Evolutionary conservation across 208 protist genomes (phyloP), one percentile per base, ranked within the genome.

Genomic region (Herpetomonas samuelpessoai): DNA sequence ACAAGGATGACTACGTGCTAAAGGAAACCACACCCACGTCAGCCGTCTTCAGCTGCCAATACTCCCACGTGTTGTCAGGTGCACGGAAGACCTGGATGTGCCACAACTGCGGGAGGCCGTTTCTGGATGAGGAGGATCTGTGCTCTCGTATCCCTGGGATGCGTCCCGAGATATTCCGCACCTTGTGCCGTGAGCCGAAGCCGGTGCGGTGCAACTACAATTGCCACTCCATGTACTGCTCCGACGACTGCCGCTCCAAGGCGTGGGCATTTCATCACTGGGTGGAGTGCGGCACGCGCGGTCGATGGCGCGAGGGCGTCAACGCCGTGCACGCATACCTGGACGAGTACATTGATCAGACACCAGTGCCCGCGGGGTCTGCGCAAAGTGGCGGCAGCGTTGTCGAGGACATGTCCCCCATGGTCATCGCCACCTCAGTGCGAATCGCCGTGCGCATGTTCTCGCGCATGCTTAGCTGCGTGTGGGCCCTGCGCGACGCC

Each of bases 191-290:
- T 18, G 55, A 71, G 2, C 49, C 60, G 3, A 39, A 65, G 7
- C 64, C 62, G n/a, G 76, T 92, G 25, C 57, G 58, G 14, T 92
- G 86, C 62, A 72, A 74, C 56, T 57, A 67, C 46, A 56, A 71
- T 44, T 95, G 88, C 65, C 74, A 73, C 21, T 44, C 53, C 9
- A 7, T 72, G 14, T 95, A 91, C 62, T 95, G 88, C 69, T 81
- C 73, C 14, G 81, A 91, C 27, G 50, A 50, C 35, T 95, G 88
- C 61, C 76, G 80, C 49, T 48, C 66, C 6, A 83, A 84, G 63
- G 79, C 80, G 25, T 92, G 82, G 81, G 70, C 76, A 45, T 65
- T 71, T 52, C 74, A 86, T 61, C 88, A 95, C 69, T 92, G 79
- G 73, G 67, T 92, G 22, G 83, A 92, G 59, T 95, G 88, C 68